These are phyloP conservation scores for Papiliotrema terrestris DNA, from an alignment of 1,284 basidiomycete species.

Conservation along the genomic window DNA sequence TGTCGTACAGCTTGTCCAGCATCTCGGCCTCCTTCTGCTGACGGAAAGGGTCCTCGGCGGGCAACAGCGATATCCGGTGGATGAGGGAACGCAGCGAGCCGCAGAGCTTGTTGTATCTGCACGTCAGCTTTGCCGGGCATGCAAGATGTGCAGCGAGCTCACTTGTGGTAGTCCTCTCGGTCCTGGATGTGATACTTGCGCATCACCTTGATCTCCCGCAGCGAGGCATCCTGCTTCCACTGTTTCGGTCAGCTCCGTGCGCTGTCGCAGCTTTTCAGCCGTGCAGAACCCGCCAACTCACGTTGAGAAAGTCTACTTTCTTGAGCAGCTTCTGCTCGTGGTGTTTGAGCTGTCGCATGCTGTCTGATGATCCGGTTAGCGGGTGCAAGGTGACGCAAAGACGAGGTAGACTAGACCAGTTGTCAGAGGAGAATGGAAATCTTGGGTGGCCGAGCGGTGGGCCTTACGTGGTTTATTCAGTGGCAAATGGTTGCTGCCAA, in stretches of 20 bases:
- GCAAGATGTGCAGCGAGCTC: constrained; percentile 16
- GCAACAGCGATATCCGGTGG: constrained; percentile 81
- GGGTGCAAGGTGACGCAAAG: background rate
- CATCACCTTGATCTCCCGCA: constrained; percentile 92
- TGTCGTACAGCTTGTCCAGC: constrained; percentile 94
- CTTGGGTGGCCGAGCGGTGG: background rate
- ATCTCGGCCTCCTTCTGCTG: constrained; percentile 79
- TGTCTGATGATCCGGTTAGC: constrained; percentile 28
- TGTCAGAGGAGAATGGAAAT: background rate
- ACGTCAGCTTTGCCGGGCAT: constrained; percentile 4
- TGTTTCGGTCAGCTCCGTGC: constrained; percentile 42
- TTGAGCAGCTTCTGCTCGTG: constrained; percentile 93
- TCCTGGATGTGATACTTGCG: constrained; percentile 92
- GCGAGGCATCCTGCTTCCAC: constrained; percentile 95
- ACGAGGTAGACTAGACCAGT: background rate
- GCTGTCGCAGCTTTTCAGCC: too few species aligned
- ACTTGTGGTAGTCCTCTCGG: constrained; percentile 95
- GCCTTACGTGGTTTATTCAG: too few species aligned
- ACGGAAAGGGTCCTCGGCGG: constrained; percentile 86
- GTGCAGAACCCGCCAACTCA: constrained; percentile 48
- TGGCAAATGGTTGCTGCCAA: too few species aligned
- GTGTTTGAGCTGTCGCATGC: constrained; percentile 87
- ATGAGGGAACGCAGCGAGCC: constrained; percentile 82
- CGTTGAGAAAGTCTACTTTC: constrained; percentile 90
- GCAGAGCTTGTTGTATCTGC: constrained; percentile 90